A percentile compares a stretch with the other conserved stretches of the same genome.
Evolutionary conservation across 805 yeast species (phyloP).

Genomic region (Tetrapisispora fleetii): DNA sequence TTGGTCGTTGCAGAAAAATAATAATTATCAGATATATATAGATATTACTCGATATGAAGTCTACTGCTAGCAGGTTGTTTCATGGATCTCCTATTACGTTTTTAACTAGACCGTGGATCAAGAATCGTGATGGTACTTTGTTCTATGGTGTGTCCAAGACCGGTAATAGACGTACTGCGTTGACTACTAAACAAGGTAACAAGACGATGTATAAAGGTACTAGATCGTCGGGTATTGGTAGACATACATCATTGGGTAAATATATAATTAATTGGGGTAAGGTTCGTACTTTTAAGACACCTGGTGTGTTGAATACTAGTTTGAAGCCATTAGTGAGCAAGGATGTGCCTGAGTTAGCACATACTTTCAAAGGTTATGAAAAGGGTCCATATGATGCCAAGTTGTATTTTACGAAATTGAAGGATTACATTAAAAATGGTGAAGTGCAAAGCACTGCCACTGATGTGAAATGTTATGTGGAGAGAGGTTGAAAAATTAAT

Average conservation of each 20-base stretch:
- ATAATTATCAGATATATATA: no score
- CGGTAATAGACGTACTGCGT: slow-evolving; percentile 74
- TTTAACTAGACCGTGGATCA: slow-evolving; percentile 83
- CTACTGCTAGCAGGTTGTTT: slow-evolving; percentile 37
- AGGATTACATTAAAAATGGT: slow-evolving; percentile 71
- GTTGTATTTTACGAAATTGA: slow-evolving; percentile 59
- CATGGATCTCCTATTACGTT: slow-evolving; percentile 36
- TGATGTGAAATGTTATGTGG: slow-evolving; percentile 20
- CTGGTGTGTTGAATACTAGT: slow-evolving; percentile 35
- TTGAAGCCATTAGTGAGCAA: slow-evolving; percentile 74
- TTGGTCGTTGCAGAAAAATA: no score
- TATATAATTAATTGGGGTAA: slow-evolving; percentile 73
- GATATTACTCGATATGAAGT: slow-evolving; percentile 39
- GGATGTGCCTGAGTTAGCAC: slow-evolving; percentile 58
- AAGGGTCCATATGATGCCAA: slow-evolving; percentile 69
- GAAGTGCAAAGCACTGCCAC: slow-evolving; percentile 31
- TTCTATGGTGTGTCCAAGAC: slow-evolving; percentile 71
- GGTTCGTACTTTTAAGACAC: slow-evolving; percentile 86
- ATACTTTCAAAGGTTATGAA: slow-evolving; percentile 56
- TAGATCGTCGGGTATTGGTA: slow-evolving; percentile 87
- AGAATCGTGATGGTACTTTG: slow-evolving; percentile 68
- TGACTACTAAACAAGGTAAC: slow-evolving; percentile 90
- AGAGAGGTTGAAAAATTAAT: slow-evolving; percentile 18
- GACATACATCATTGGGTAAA: slow-evolving; percentile 59
- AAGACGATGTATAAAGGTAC: slow-evolving; percentile 94